These are phyloP conservation scores for Circinella minor DNA, from an alignment of 371 early-diverging fungal species.

Conservation along the genomic window DNA sequence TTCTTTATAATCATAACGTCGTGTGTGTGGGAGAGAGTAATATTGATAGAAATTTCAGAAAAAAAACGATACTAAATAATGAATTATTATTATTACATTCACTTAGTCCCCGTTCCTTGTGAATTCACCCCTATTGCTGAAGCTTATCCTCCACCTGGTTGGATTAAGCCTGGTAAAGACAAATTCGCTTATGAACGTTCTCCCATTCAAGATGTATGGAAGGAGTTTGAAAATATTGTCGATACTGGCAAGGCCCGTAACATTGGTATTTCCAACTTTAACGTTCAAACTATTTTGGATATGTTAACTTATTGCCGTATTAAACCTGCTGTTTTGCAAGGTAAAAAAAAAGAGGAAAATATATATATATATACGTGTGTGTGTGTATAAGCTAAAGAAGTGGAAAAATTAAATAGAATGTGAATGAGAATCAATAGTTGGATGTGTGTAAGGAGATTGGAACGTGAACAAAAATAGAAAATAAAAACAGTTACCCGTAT, in stretches of 20 bases:
- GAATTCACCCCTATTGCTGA: slow-evolving; percentile 11
- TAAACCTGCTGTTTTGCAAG: slow-evolving; percentile 29
- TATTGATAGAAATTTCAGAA: too few relatives aligned
- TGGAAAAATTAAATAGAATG: too few relatives aligned
- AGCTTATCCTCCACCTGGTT: slow-evolving; percentile 23
- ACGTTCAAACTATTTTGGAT: slow-evolving; percentile 37
- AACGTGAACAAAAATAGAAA: too few relatives aligned
- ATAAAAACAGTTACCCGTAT: too few relatives aligned
- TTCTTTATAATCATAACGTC: too few relatives aligned
- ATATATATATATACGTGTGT: neutral
- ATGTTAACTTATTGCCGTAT: slow-evolving; percentile 36
- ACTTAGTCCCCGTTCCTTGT: slow-evolving; percentile 32
- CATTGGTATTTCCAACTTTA: slow-evolving; percentile 68
- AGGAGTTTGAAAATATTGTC: slow-evolving; percentile 32
- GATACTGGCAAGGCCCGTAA: slow-evolving; percentile 35
- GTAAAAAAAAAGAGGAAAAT: slow-evolving; percentile 5
- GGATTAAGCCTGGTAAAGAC: slow-evolving; percentile 21
- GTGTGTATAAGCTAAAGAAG: too few relatives aligned
- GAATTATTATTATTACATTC: neutral
- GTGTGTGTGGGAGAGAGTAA: too few relatives aligned
- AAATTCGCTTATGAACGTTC: slow-evolving; percentile 25
- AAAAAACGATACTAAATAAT: too few relatives aligned
- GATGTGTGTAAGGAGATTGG: too few relatives aligned
- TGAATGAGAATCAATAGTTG: neutral
- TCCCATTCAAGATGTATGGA: slow-evolving; percentile 31